These are phyloP conservation scores for Pestalotiopsis sp. DNA, from an alignment of 2,329 filamentous ascomycete species.

Conservation along the genomic window DNA sequence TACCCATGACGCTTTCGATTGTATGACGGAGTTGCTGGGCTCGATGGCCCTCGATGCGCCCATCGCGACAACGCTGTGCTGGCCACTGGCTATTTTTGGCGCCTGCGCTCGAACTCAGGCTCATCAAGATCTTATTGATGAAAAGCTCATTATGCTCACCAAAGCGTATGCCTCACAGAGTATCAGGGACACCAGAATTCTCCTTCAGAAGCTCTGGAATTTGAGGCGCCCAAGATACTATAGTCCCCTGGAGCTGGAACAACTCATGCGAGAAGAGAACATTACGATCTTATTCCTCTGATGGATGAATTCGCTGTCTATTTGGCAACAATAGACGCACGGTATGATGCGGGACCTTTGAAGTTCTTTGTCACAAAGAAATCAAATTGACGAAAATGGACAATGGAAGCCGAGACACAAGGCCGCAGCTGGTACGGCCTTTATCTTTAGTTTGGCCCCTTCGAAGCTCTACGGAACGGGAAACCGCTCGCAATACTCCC, in stretches of 20 bases:
- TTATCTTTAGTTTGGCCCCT: neutral
- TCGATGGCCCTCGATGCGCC: neutral
- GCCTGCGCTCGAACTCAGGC: neutral
- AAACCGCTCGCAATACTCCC: neutral
- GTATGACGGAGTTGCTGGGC: neutral
- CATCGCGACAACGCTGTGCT: neutral
- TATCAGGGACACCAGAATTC: neutral
- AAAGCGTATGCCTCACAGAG: neutral
- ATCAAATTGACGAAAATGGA: neutral
- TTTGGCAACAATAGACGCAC: no score
- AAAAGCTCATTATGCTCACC: neutral
- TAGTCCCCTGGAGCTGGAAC: neutral
- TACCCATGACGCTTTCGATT: neutral
- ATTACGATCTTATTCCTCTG: neutral
- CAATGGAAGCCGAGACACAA: neutral
- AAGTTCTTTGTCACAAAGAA: neutral
- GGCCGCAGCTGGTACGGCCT: neutral
- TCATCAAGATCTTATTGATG: neutral
- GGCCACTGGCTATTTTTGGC: neutral
- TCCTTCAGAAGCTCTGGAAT: neutral
- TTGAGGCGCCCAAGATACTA: neutral
- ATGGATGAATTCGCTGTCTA: neutral
- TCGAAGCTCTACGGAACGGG: neutral
- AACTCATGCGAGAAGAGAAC: neutral
- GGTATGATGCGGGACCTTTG: no score